Conservation (phyloP, 768 basidiomycete genomes). For the Rhodotorula diobovata region DNA sequence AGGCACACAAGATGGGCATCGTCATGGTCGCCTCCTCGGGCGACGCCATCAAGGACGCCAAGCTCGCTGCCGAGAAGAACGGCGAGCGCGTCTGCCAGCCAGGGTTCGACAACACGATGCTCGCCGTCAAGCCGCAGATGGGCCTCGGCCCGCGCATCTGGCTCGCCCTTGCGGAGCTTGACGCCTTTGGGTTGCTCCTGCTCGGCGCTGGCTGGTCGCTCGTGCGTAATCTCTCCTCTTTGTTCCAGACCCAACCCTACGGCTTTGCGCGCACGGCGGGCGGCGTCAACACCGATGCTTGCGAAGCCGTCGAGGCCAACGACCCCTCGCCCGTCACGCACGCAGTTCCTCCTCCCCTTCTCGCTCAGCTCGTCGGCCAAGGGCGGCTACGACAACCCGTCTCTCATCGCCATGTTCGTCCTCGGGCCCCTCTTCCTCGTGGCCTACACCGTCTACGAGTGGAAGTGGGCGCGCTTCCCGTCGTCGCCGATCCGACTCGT, state of each 20-base stretch:
- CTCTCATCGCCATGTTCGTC: slow-evolving; percentile 47
- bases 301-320: too few species aligned
- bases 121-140: neutral
- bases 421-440: slow-evolving; percentile 41
- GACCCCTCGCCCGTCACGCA: too few species aligned
- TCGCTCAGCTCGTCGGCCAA: slow-evolving; percentile 45
- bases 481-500: slow-evolving; percentile 25
- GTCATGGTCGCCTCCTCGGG: neutral
- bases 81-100: neutral
- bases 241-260: too few species aligned
- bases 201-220: slow-evolving; percentile 33
- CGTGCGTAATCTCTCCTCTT: neutral
- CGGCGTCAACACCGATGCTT: too few species aligned
- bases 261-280: too few species aligned
- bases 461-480: slow-evolving; percentile 26
- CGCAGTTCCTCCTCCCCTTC: slow-evolving; percentile 40
- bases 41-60: slow-evolving; percentile 18
- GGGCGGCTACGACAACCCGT: slow-evolving; percentile 43
- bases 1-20: neutral
- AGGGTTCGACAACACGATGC: neutral
- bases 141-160: neutral
- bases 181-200: slow-evolving; percentile 31
- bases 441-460: slow-evolving; percentile 27
- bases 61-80: slow-evolving; percentile 1
- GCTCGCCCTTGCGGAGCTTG: slow-evolving; percentile 14